A percentile compares a stretch with the other conserved stretches of the same genome.
Conservation (phyloP, 2,329 filamentous ascomycete genomes). For the Talaromyces sp. region DNA sequence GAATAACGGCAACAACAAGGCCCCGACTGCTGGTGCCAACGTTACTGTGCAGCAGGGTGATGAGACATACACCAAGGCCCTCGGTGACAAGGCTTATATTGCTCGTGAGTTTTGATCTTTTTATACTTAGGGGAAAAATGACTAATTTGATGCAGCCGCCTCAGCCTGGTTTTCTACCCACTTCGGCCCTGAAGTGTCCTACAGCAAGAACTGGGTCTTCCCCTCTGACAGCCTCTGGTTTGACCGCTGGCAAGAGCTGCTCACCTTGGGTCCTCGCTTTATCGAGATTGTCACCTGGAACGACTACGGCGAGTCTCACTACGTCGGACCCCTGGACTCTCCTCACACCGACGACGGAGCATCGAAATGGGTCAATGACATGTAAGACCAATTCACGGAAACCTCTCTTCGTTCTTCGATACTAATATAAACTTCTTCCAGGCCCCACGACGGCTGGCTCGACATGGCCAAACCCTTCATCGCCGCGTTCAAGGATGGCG, state of each 20-base stretch:
- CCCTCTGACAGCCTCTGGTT: conserved; percentile 42
- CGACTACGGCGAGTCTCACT: conserved; percentile 53
- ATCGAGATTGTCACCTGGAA: conserved; percentile 47
- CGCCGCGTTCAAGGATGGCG: conserved; percentile 47
- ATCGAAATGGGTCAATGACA: conserved; percentile 49
- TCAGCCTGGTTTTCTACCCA: conserved; percentile 51
- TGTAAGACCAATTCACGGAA: conserved; percentile 26
- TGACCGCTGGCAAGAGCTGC: conserved; percentile 37
- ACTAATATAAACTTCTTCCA: background rate
- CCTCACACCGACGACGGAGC: conserved; percentile 31
- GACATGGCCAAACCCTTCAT: conserved; percentile 52
- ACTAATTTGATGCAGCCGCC: conserved; percentile 23
- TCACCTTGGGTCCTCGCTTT: conserved; percentile 43
- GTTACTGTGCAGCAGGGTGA: conserved; percentile 39
- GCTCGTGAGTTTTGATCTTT: conserved; percentile 30
- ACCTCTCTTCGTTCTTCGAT: background rate
- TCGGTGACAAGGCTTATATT: conserved; percentile 44
- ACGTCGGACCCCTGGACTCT: conserved; percentile 46
- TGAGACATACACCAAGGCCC: conserved; percentile 25
- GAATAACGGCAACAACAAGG: conserved; percentile 43
- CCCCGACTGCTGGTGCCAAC: conserved; percentile 35
- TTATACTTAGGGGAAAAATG: background rate
- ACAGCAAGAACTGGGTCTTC: conserved; percentile 50
- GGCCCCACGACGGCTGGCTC: conserved; percentile 50
- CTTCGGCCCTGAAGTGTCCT: conserved; percentile 40